phyloP scores from a whole-genome alignment of 2,329 filamentous ascomycete genomes.

The Didymella arachidicola region DNA sequence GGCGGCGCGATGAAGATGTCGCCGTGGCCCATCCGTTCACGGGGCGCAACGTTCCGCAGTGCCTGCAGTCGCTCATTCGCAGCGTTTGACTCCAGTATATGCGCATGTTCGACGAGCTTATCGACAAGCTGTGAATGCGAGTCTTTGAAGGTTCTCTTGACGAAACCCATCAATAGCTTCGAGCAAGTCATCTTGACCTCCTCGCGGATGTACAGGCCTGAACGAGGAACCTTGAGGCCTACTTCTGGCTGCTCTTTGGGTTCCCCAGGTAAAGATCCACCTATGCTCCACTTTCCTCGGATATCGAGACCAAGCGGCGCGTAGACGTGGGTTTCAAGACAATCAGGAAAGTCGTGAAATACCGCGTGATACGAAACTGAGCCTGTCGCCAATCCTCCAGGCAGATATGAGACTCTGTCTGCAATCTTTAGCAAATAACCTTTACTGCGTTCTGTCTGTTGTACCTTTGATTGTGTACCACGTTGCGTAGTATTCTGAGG shows the following conservation, averaged over 20 bases:
- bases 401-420: slow-evolving; percentile 78
- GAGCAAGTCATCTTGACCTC: slow-evolving; percentile 86
- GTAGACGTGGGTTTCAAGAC: slow-evolving; percentile 83
- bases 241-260: slow-evolving; percentile 70
- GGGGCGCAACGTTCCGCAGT: slow-evolving; percentile 40
- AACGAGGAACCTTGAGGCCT: slow-evolving; percentile 68
- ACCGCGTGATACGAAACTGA: slow-evolving; percentile 80
- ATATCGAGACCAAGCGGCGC: slow-evolving; percentile 84
- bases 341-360: slow-evolving; percentile 76
- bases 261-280: slow-evolving; percentile 75
- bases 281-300: slow-evolving; percentile 78
- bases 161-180: slow-evolving; percentile 75
- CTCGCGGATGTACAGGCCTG: slow-evolving; percentile 82
- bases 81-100: slow-evolving; percentile 44
- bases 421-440: slow-evolving; percentile 17
- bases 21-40: slow-evolving; percentile 45
- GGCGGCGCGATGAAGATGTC: slow-evolving; percentile 48
- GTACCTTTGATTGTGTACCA: slow-evolving; percentile 70
- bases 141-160: slow-evolving; percentile 82
- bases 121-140: slow-evolving; percentile 76
- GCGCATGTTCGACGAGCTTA: slow-evolving; percentile 49
- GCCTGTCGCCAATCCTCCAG: slow-evolving; percentile 68
- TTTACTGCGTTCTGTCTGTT: no score
- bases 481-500: slow-evolving; percentile 73
- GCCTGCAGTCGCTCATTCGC: slow-evolving; percentile 46